Evolutionary conservation across 1,284 basidiomycete species (phyloP).

Genomic region (Psilocybe mexicana): DNA sequence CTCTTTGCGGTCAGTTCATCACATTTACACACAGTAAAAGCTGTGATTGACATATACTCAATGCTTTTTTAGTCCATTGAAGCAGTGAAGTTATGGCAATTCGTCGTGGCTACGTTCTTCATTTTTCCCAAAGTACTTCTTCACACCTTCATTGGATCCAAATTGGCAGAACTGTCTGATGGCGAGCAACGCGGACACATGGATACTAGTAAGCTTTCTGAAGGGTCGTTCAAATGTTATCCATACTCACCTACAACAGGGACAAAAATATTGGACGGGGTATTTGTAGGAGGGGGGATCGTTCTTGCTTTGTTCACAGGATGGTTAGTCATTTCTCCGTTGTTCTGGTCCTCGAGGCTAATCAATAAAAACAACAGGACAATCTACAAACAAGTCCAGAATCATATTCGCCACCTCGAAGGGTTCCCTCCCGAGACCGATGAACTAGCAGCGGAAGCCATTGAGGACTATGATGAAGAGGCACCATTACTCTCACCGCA

Average conservation of each 20-base stretch:
- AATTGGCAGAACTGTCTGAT: conserved; percentile 73
- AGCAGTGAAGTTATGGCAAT: conserved; percentile 73
- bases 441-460: conserved; percentile 58
- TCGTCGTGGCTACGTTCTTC: conserved; percentile 69
- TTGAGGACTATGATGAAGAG: conserved; percentile 65
- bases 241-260: conserved; percentile 34
- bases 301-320: conserved; percentile 57
- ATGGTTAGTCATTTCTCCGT: conserved; percentile 50
- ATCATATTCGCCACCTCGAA: conserved; percentile 57
- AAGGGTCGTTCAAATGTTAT: background rate
- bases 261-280: conserved; percentile 64
- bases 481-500: conserved; percentile 52
- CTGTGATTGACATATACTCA: conserved; percentile 1
- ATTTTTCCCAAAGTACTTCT: conserved; percentile 71
- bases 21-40: background rate
- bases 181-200: conserved; percentile 72
- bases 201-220: conserved; percentile 59
- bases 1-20: conserved; percentile 66
- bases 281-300: conserved; percentile 60
- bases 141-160: conserved; percentile 77
- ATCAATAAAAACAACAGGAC: conserved; percentile 41
- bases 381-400: conserved; percentile 63
- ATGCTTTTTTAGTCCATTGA: conserved; percentile 58
- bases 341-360: conserved; percentile 4
- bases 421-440: conserved; percentile 51